Evolutionary conservation across 2,329 filamentous ascomycete genomes (phyloP), one percentile per base, ranked within the genome.

Genomic region (Teratosphaeria epicoccoides): DNA sequence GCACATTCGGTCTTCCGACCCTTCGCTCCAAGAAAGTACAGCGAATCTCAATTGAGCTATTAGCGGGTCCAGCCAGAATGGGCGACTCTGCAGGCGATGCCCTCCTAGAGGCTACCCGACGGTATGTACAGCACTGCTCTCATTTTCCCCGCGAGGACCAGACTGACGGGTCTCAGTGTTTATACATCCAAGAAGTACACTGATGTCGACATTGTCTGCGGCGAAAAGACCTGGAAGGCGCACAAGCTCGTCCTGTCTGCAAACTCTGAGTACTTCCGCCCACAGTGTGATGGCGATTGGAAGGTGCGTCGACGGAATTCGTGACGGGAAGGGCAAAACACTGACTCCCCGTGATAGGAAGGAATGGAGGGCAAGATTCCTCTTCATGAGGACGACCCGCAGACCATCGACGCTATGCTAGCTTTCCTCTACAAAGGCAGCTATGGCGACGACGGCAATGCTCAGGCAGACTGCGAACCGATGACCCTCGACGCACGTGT

Each of bases 401-500:
- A 49, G 2, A 46, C 37, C 9, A 49, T 56, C 4, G 53, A 57
- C 14, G 54, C 56, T 4, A 54, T 59, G 50, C 47, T 59, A 17
- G 40, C 29, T 43, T 59, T 40, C 33, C 25, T 55, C 22, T 58
- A 58, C 52, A 49, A 53, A 23, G 50, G 51, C n/a, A 46, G 55
- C 49, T 54, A 55, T 54, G 44, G 52, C 47, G 47, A 50, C 29
- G n/a, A 46, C 43, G 49, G 20, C 28, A 51, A 23, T 22, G 46
- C 55, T 46, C 57, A 53, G 49, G 56, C 56, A 50, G 53, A 53
- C 49, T 51, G 54, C 47, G 55, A 50, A 53, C 54, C 57, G 49
- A 52, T 52, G 22, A 20, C 52, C 20, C 45, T 58, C 47, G 54
- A 56, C 44, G 40, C 65, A 4, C 44, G 45, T 14, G 33, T 14